Base-by-base conservation (phyloP, 2,329 filamentous ascomycete genomes). In the Neofusicoccum laricinum region DNA sequence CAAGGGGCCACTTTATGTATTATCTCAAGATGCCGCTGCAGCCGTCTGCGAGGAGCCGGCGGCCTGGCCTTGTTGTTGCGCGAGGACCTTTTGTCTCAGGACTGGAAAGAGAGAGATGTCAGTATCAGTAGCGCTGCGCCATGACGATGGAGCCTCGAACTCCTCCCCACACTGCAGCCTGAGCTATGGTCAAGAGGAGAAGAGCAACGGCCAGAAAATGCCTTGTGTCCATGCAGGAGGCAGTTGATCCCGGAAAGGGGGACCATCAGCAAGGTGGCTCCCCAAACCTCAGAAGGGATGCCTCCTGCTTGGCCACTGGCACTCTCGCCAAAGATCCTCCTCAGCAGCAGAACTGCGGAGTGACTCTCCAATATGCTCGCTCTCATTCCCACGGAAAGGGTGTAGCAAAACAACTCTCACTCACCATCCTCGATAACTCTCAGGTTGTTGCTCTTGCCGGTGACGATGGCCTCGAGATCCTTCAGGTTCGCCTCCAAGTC, bases 401-500 rank as follows among this genome's bases (percentile, higher is more conserved):
- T 30, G 25, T 30, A n/a, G n/a, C 36, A 12, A 12, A 10, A 30
- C 10, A 19, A 14, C 12, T 17, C 17, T 30, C 50, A 49, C 62
- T 48, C 41, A 64, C 62, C 91, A 80, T 98, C 94, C 80, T 99
- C 95, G 21, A 98, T 89, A 41, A 95, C 84, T 64, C 91, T 87
- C 67, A 96, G 80, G 75, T 95, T 97, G 69, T 89, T 88, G 63
- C 90, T 92, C 82, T 99, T 99, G 40, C 82, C 82, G 70, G 87
- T 84, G 55, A 91, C 83, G 65, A 90, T 88, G 69, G 84, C 85
- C 76, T 91, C 89, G 69, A 92, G 72, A 65, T 90, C 88, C 70
- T 84, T 86, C 70, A 91, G 76, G 71, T 89, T 91, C 63, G 79
- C 79, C 36, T 83, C 84, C 65, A 92, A 70, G 68, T 88, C 86